phyloP scores from a whole-genome alignment of 1,284 basidiomycete species.

The Leccinum huronense region DNA sequence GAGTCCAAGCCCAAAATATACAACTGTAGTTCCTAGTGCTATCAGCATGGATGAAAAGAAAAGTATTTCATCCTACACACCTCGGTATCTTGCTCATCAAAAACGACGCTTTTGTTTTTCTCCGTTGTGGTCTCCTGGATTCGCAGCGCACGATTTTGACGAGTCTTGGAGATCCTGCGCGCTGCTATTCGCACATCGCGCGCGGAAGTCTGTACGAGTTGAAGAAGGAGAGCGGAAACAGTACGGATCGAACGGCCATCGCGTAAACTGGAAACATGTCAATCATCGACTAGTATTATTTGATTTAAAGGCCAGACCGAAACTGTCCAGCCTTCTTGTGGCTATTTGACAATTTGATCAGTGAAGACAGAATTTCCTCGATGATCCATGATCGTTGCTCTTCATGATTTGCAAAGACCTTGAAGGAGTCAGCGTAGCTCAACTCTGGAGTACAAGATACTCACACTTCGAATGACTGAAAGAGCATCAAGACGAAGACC shows the following conservation, averaged over 20 bases:
- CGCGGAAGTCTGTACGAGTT: conserved; percentile 93
- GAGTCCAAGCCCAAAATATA: conserved; percentile 71
- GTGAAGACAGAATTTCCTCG: conserved; percentile 87
- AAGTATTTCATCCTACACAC: conserved; percentile 35
- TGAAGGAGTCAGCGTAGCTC: conserved; percentile 12
- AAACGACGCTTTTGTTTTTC: conserved; percentile 45
- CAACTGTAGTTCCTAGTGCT: conserved; percentile 58
- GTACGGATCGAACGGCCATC: conserved; percentile 88
- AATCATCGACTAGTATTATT: background rate
- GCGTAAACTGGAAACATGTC: conserved; percentile 51
- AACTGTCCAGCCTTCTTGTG: conserved; percentile 87
- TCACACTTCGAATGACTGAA: conserved; percentile 77
- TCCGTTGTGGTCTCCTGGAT: conserved; percentile 58
- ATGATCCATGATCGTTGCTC: conserved; percentile 94
- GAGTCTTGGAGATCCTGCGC: conserved; percentile 55
- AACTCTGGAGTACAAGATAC: conserved; percentile 29
- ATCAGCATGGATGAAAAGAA: conserved; percentile 12
- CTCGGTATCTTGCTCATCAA: conserved; percentile 67
- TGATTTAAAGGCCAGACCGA: conserved; percentile 49
- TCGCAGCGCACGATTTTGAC: conserved; percentile 60
- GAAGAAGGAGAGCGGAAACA: conserved; percentile 87
- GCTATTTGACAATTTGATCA: conserved; percentile 87
- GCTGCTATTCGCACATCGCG: conserved; percentile 72
- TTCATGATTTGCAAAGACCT: conserved; percentile 89
- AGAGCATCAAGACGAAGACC: conserved; percentile 80